Base-by-base conservation (phyloP, 1,139 yeast genomes). In the Hanseniaspora gamundiae region DNA sequence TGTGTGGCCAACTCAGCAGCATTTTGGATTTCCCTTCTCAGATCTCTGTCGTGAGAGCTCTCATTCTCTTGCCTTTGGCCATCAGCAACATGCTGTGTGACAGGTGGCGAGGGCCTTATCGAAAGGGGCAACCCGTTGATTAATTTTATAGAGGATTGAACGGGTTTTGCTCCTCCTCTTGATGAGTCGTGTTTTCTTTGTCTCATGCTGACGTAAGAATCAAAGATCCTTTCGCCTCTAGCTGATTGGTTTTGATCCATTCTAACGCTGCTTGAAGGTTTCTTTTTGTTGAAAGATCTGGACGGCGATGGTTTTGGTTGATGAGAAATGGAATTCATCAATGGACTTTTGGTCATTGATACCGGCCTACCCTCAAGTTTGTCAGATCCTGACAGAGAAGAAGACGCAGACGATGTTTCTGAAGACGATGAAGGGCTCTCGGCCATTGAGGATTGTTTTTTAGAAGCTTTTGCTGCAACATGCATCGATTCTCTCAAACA, bases 91-190 rank as follows among this genome's bases (percentile, higher is more conserved):
- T 33, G 24, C 13, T 14, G 20, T 11, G 13, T 6, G 4, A n/a
- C 5, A n/a, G 36, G 16, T 10, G 13, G 10, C 19, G 36, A 16
- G 19, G 36, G 36, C 10, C 39, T 24, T 6, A 22, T 22, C 22
- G 28, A 44, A 2, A 21, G 20, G 28, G 69, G 68, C 19, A 66
- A 49, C 2, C 69, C 69, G 49, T 62, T 62, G 2, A 58, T 49
- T n/a, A 61, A 45, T 36, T 56, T 58, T 5, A 57, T 49, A n/a
- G 58, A 51, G 4, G 51, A 40, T 3, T 62, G 61, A 8, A 59
- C 56, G 8, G 60, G 58, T 26, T 48, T 45, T 3, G 52, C 45
- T 19, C 45, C 49, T 42, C 50, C 53, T 40, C 51, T 57, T 13
- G 48, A 30, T 3, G 21, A 24, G 2, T 30, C 11, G 21, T 42